Evolutionary conservation across 306 rosid species (phyloP).

Genomic region (Malus fusca): DNA sequence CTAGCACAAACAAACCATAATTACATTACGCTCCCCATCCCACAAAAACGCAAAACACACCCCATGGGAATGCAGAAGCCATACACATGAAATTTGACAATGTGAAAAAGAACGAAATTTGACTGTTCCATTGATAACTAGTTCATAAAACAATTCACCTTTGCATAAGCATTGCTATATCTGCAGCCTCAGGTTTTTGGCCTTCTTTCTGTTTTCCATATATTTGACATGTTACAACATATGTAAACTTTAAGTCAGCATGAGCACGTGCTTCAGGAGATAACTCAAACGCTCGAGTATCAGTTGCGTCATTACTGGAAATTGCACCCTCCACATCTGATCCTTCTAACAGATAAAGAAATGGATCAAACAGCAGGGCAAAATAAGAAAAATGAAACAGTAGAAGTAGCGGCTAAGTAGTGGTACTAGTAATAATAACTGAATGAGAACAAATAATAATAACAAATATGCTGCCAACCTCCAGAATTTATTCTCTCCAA

Average conservation of each 20-base stretch:
- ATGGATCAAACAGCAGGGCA: slow-evolving; percentile 2
- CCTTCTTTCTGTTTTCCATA: slow-evolving; percentile 93
- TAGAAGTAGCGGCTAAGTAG: background rate
- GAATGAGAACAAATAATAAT: background rate
- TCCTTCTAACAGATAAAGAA: slow-evolving; percentile 5
- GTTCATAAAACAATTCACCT: slow-evolving; percentile 32
- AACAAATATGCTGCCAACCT: slow-evolving; percentile 43
- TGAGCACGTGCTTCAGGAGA: slow-evolving; percentile 88
- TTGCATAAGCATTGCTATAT: slow-evolving; percentile 91
- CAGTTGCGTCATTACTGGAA: slow-evolving; percentile 46
- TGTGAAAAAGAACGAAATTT: background rate
- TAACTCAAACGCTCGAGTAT: slow-evolving; percentile 62
- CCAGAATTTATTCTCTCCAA: slow-evolving; percentile 56
- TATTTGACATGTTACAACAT: slow-evolving; percentile 85
- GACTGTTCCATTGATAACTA: background rate
- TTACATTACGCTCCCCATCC: background rate
- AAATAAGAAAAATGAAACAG: background rate
- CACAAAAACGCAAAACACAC: background rate
- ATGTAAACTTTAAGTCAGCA: slow-evolving; percentile 91
- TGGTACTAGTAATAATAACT: background rate
- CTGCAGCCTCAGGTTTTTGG: slow-evolving; percentile 89
- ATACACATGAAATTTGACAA: background rate
- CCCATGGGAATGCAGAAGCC: background rate
- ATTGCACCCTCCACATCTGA: slow-evolving; percentile 71
- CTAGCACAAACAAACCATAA: background rate